Conservation (phyloP, 2,329 filamentous ascomycete species). For the Nemania sp. region DNA sequence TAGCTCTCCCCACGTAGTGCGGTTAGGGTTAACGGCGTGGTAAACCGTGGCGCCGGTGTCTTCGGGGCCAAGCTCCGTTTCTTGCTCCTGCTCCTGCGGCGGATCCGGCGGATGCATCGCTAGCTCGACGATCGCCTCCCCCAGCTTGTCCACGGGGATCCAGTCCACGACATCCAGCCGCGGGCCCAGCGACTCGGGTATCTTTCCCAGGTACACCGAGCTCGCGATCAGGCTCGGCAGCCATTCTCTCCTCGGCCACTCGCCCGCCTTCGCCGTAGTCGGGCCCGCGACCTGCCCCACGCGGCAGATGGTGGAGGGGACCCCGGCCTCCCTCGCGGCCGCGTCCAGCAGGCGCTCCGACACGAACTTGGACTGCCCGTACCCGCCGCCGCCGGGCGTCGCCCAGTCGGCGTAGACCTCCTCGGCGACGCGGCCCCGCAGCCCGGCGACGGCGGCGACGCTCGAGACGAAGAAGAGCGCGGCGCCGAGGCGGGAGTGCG, state of each 20-base stretch:
- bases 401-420: constrained; percentile 24
- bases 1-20: constrained; percentile 24
- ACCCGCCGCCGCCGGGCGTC: constrained; percentile 18
- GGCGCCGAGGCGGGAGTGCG: constrained; percentile 25
- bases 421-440: constrained; percentile 17
- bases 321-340: constrained; percentile 22
- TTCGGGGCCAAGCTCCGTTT: too few species aligned
- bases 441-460: constrained; percentile 22
- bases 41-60: constrained; percentile 25
- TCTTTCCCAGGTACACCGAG: constrained; percentile 28
- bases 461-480: constrained; percentile 32
- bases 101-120: neutral
- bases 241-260: constrained; percentile 33
- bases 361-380: constrained; percentile 33
- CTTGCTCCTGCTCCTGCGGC: neutral
- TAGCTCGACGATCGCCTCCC: constrained; percentile 27
- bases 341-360: constrained; percentile 31
- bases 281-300: constrained; percentile 33
- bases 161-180: constrained; percentile 25
- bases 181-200: constrained; percentile 29
- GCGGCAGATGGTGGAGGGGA: constrained; percentile 25
- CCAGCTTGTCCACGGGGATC: constrained; percentile 29
- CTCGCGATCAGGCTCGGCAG: constrained; percentile 34
- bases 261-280: constrained; percentile 15
- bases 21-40: constrained; percentile 28